Percentiles rank a stretch among this genome's conserved stretches.
Evolutionary conservation across 768 basidiomycete species (phyloP).

Genomic region (Rhodocollybia butyracea): DNA sequence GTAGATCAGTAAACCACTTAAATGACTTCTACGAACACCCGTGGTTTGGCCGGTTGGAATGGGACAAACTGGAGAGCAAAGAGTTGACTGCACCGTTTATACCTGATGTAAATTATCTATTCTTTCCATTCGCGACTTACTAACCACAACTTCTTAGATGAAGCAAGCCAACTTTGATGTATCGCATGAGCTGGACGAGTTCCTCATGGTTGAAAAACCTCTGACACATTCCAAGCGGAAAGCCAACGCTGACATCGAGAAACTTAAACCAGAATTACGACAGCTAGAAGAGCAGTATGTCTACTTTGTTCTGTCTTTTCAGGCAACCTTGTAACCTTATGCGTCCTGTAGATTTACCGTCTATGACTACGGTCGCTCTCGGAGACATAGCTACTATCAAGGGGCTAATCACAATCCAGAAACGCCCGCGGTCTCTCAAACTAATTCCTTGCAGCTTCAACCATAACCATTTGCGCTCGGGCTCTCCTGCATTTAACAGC

Average conservation of each 20-base stretch:
- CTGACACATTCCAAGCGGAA: slow-evolving; percentile 92
- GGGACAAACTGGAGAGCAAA: slow-evolving; percentile 74
- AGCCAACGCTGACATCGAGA: slow-evolving; percentile 77
- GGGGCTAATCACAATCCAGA: slow-evolving; percentile 76
- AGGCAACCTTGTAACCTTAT: too few species aligned
- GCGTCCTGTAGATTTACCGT: slow-evolving; percentile 92
- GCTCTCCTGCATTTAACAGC: slow-evolving; percentile 28
- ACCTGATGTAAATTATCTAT: slow-evolving; percentile 66
- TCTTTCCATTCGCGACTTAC: background rate
- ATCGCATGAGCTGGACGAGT: slow-evolving; percentile 95
- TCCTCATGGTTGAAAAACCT: slow-evolving; percentile 97
- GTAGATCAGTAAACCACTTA: slow-evolving; percentile 67
- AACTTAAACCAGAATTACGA: slow-evolving; percentile 87
- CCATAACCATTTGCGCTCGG: slow-evolving; percentile 33
- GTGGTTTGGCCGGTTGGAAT: slow-evolving; percentile 83
- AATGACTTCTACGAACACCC: slow-evolving; percentile 78
- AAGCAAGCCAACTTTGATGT: slow-evolving; percentile 99
- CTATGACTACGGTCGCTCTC: slow-evolving; percentile 76
- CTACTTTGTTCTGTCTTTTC: slow-evolving; percentile 7
- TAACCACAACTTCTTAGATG: slow-evolving; percentile 47
- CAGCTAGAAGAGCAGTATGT: slow-evolving; percentile 90
- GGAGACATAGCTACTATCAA: slow-evolving; percentile 85
- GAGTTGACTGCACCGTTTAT: slow-evolving; percentile 78
- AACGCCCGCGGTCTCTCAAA: slow-evolving; percentile 16
- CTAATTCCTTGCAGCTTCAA: background rate